phyloP scores from a whole-genome alignment of 2,329 filamentous ascomycete genomes.

The Dryadomyces quercivorus region DNA sequence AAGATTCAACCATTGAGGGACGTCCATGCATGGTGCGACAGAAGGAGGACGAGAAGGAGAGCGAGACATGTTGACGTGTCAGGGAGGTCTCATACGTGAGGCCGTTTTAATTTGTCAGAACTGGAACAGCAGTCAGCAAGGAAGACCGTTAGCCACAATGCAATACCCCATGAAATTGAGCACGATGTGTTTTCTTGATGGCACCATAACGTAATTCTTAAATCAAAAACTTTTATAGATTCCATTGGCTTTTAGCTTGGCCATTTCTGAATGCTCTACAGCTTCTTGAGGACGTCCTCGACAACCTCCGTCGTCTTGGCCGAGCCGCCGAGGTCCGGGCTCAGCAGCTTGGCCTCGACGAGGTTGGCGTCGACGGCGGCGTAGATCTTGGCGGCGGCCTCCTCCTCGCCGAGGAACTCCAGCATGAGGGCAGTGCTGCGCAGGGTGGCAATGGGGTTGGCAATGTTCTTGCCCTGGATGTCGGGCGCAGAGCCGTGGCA shows the following conservation, averaged over 20 bases:
- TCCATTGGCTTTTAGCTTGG: neutral
- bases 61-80: neutral
- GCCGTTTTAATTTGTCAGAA: slow-evolving; percentile 7
- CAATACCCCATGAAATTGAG: no score
- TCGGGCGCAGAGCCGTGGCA: slow-evolving; percentile 95
- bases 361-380: slow-evolving; percentile 83
- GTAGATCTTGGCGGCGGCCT: slow-evolving; percentile 82
- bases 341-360: slow-evolving; percentile 69
- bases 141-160: no score
- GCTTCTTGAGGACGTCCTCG: slow-evolving; percentile 69
- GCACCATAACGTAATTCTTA: no score
- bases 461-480: slow-evolving; percentile 83
- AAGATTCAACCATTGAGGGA: neutral
- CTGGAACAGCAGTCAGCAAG: no score
- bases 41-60: no score
- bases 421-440: slow-evolving; percentile 88
- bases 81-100: slow-evolving; percentile 11
- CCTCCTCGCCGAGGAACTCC: slow-evolving; percentile 82
- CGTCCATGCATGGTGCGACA: slow-evolving; percentile 38
- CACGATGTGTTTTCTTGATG: neutral
- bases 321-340: slow-evolving; percentile 80
- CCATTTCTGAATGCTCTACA: slow-evolving; percentile 38
- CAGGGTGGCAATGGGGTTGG: slow-evolving; percentile 93
- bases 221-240: neutral
- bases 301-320: slow-evolving; percentile 80